These are phyloP conservation scores for Rhizopogon roseolus DNA, from an alignment of 768 basidiomycete genomes.

Conservation along the genomic window DNA sequence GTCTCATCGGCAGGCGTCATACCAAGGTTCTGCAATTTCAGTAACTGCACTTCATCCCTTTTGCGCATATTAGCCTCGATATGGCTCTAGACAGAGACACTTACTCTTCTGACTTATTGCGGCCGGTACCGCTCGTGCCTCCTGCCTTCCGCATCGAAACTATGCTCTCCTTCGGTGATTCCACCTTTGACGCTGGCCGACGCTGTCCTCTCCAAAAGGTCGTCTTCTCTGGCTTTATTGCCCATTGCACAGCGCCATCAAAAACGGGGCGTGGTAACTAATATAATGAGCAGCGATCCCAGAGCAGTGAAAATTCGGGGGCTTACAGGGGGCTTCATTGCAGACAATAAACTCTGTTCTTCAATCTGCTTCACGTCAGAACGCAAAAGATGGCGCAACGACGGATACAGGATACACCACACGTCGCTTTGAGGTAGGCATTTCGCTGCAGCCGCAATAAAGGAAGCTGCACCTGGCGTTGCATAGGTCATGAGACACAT, in stretches of 20 bases:
- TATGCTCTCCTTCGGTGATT: conserved; percentile 71
- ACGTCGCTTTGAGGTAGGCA: conserved; percentile 84
- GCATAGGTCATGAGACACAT: not conserved
- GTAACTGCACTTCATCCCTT: conserved; percentile 75
- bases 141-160: conserved; percentile 55
- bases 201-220: conserved; percentile 71
- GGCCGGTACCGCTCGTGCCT: conserved; percentile 31
- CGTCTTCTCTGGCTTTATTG: conserved; percentile 75
- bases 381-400: conserved; percentile 77
- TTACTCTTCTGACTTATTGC: conserved; percentile 73
- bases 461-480: conserved; percentile 70
- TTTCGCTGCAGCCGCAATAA: conserved; percentile 82
- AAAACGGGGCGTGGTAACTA: conserved; percentile 66
- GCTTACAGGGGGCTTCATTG: conserved; percentile 76
- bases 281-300: not conserved
- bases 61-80: not conserved
- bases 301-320: not conserved
- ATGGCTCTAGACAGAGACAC: conserved; percentile 18
- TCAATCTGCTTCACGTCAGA: conserved; percentile 76
- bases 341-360: conserved; percentile 67
- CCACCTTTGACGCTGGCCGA: conserved; percentile 42
- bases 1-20: conserved; percentile 79
- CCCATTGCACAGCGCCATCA: conserved; percentile 85
- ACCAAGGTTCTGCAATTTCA: conserved; percentile 81
- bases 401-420: conserved; percentile 97